Base-by-base conservation (phyloP, 164 flowering plant species). In the Kalanchoe fedtschenkoi region DNA sequence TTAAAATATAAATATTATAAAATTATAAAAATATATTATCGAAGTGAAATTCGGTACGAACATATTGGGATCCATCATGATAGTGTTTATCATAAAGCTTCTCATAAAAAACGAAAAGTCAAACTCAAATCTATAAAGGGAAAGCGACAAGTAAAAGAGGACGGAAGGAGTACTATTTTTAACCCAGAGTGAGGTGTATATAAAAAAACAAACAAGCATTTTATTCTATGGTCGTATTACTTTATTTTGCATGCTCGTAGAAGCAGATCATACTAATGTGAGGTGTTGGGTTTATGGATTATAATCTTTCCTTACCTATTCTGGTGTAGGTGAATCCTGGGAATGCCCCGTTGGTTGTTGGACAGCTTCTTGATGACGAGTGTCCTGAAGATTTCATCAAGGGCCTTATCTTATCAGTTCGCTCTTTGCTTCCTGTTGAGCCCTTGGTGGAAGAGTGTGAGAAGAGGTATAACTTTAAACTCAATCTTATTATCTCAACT, bases 311-410 rank as follows among this genome's bases (percentile, higher is more conserved):
- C 11, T 67, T 41, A 34, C 37, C 38, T 56, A 43, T 66, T 21
- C 74, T 67, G 19, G 35, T 72, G 24, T 34, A 95, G 99, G 99
- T 95, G 46, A 95, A 91, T 73, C 99, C 99, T 0, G 91, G 87
- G 37, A 95, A 95, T 86, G 97, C 99, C 61, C 97, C 99, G 39
- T 73, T 95, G 68, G 99, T 95, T 62, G 99, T 95, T 22, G 99
- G 99, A 17, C 99, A 91, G 76, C 81, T 95, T 54, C 76, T 95
- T 26, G 99, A 95, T 83, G 99, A 95, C 76, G 99, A 95, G 65
- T 95, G 99, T 72, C 96, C 97, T 61, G 99, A 95, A 77, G 99
- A 95, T 80, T 95, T 95, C 70, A 95, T 95, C 58, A 95, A 95
- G 68, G 99, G 99, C 17, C 81, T 95, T 37, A 86, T 86, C 63